phyloP scores from a whole-genome alignment of 768 basidiomycete genomes.

The Daedaleopsis sinensis region DNA sequence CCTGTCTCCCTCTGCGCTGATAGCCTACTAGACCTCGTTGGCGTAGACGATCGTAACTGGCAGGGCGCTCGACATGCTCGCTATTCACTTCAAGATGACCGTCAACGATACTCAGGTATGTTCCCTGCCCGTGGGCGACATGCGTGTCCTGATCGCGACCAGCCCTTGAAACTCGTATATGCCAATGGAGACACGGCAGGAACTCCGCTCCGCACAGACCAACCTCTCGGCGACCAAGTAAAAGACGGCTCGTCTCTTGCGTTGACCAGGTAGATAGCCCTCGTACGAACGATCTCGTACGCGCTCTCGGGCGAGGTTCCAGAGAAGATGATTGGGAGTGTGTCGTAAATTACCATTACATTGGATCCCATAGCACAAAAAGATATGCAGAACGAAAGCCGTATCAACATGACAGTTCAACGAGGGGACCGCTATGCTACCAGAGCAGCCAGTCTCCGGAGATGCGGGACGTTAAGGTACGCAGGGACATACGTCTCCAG shows the following conservation, averaged over 20 bases:
- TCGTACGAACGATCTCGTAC: background rate
- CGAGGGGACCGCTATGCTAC: slow-evolving; percentile 56
- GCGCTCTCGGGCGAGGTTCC: background rate
- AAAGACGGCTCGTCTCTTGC: slow-evolving; percentile 49
- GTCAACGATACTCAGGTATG: slow-evolving; percentile 38
- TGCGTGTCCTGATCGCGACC: background rate
- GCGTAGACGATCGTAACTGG: slow-evolving; percentile 58
- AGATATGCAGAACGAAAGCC: slow-evolving; percentile 19
- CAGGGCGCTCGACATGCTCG: slow-evolving; percentile 61
- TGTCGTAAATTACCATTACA: slow-evolving; percentile 23
- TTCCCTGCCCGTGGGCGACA: background rate
- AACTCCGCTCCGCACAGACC: slow-evolving; percentile 48
- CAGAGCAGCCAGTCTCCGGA: slow-evolving; percentile 84
- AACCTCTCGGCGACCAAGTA: slow-evolving; percentile 49
- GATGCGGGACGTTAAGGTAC: slow-evolving; percentile 87
- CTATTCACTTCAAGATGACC: slow-evolving; percentile 39
- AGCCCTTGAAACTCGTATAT: slow-evolving; percentile 48
- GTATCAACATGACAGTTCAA: slow-evolving; percentile 14
- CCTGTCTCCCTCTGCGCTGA: background rate
- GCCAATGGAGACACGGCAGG: slow-evolving; percentile 29
- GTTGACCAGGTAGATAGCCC: slow-evolving; percentile 7
- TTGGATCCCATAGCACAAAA: slow-evolving; percentile 23
- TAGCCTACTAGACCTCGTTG: background rate
- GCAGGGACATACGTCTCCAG: slow-evolving; percentile 96
- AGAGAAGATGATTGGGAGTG: slow-evolving; percentile 11